phyloP scores from a whole-genome alignment of 1,284 basidiomycete species.

The Porphyrellus sp. region DNA sequence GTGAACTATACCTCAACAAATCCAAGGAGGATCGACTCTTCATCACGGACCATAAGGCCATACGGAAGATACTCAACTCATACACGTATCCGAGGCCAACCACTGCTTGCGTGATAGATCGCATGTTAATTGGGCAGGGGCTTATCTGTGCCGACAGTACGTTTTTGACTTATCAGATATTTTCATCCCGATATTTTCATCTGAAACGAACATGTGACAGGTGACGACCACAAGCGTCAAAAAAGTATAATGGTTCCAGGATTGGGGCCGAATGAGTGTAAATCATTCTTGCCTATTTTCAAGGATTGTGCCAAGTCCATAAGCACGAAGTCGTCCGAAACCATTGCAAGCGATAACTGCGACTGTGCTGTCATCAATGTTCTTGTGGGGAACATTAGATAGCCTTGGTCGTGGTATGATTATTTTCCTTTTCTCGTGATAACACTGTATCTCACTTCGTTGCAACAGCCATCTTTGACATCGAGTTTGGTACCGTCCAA shows the following conservation, averaged over 20 bases:
- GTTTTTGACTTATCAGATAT: too few relatives aligned
- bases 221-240: neutral
- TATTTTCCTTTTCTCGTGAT: neutral
- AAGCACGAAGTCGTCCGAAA: neutral
- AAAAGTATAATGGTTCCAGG: neutral
- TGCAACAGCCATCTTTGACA: neutral
- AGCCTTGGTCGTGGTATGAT: neutral
- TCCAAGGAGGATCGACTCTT: neutral
- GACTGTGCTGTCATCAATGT: neutral
- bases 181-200: neutral
- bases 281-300: neutral
- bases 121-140: neutral
- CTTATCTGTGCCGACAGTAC: neutral
- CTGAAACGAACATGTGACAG: neutral
- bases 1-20: neutral
- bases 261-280: neutral
- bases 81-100: neutral
- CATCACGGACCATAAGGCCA: neutral
- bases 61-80: neutral
- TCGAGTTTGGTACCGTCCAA: slow-evolving; percentile 31
- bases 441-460: neutral
- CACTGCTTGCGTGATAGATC: neutral
- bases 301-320: neutral
- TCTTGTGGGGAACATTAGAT: neutral
- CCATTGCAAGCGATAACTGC: neutral